Percentiles rank a stretch among this genome's conserved stretches.
Evolutionary conservation across 2,329 filamentous ascomycete genomes (phyloP).

Genomic region (Torrubiellomyces zombiae): DNA sequence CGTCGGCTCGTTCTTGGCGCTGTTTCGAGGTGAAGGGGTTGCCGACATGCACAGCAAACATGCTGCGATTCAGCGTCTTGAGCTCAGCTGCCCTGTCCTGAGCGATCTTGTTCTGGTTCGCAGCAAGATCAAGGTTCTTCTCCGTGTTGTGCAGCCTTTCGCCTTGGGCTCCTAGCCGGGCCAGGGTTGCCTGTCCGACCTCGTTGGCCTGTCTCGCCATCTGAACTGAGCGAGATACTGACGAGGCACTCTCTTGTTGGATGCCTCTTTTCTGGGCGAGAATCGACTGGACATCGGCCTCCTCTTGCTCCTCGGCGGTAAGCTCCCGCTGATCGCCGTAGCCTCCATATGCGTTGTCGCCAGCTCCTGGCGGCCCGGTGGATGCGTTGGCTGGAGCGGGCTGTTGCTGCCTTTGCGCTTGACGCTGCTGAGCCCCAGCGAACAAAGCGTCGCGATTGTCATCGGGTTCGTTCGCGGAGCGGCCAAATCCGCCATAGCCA

Average conservation of each 20-base stretch:
- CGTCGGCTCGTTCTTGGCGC: conserved; percentile 46
- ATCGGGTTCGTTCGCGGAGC: conserved; percentile 26
- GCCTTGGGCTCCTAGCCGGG: conserved; percentile 58
- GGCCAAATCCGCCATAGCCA: conserved; percentile 45
- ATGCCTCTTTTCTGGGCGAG: conserved; percentile 42
- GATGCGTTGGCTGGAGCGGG: conserved; percentile 6
- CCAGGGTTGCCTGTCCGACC: conserved; percentile 54
- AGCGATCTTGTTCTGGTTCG: conserved; percentile 58
- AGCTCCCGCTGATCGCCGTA: conserved; percentile 59
- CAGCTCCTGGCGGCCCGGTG: conserved; percentile 11
- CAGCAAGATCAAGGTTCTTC: conserved; percentile 62
- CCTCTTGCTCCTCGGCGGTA: conserved; percentile 65
- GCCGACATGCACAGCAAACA: conserved; percentile 71
- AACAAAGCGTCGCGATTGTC: conserved; percentile 48
- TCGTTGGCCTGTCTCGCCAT: conserved; percentile 27
- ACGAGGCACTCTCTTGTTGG: conserved; percentile 52
- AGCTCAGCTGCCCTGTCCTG: conserved; percentile 70
- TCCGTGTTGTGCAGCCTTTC: conserved; percentile 72
- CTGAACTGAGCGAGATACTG: conserved; percentile 21
- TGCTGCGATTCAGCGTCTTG: conserved; percentile 71
- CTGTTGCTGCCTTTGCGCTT: conserved; percentile 21
- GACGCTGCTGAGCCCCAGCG: conserved; percentile 33
- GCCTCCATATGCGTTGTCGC: conserved; percentile 24
- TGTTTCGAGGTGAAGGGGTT: conserved; percentile 62
- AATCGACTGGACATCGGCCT: conserved; percentile 49